A percentile compares a stretch with the other conserved stretches of the same genome.
These are phyloP conservation scores for Metschnikowia drakensbergensis DNA, from an alignment of 805 yeast species.

Conservation along the genomic window DNA sequence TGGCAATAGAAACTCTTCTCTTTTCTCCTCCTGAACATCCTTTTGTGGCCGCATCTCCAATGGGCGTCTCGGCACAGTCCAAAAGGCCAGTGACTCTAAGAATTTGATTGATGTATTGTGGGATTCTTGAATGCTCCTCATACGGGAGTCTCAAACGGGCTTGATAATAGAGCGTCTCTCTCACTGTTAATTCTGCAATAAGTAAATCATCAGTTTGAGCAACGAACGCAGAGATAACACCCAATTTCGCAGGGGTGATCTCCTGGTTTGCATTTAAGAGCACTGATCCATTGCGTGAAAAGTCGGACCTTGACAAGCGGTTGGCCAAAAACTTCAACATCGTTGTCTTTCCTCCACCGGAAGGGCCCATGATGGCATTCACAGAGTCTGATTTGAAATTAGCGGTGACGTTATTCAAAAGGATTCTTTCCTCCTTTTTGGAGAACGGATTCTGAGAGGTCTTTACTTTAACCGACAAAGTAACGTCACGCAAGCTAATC, in stretches of 20 bases:
- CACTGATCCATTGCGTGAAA: conserved; percentile 24
- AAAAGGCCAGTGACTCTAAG: conserved; percentile 63
- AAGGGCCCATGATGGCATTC: conserved; percentile 77
- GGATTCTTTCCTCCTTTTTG: conserved; percentile 11
- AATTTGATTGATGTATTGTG: conserved; percentile 51
- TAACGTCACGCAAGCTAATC: conserved; percentile 11
- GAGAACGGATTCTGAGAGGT: conserved; percentile 9
- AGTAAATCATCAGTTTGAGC: conserved; percentile 77
- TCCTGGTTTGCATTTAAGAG: conserved; percentile 25
- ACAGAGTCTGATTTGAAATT: conserved; percentile 51
- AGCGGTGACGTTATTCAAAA: conserved; percentile 46
- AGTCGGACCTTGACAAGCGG: conserved; percentile 36
- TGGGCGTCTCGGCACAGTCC: conserved; percentile 71
- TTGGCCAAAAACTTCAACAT: conserved; percentile 61
- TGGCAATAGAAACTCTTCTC: conserved; percentile 76
- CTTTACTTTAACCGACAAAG: conserved; percentile 15
- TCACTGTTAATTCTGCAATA: conserved; percentile 66
- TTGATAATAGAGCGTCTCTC: conserved; percentile 70
- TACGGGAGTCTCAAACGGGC: conserved; percentile 62
- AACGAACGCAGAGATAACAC: conserved; percentile 61
- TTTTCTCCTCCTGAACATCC: conserved; percentile 57
- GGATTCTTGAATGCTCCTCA: conserved; percentile 33
- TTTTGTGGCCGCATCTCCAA: conserved; percentile 36
- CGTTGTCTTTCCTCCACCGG: conserved; percentile 76
- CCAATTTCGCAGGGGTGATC: conserved; percentile 23